A percentile compares a stretch with the other conserved stretches of the same genome.
Conservation (phyloP, 257 asterid species). For the Solanum peruvianum region DNA sequence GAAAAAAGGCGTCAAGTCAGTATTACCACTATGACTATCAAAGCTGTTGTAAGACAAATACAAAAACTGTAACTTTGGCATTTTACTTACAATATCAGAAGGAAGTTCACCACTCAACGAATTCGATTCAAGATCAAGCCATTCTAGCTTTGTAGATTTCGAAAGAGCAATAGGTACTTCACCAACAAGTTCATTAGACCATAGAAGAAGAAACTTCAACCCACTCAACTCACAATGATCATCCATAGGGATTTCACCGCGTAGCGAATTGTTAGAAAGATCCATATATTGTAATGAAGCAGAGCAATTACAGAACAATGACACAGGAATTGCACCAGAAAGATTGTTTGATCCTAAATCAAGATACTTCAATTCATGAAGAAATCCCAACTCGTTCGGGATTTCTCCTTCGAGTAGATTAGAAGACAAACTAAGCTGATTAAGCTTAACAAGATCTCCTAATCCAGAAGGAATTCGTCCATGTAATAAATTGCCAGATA, state of each 20-base stretch:
- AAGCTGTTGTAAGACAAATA: constrained; percentile 57
- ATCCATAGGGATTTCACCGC: constrained; percentile 42
- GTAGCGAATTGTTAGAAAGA: constrained; percentile 68
- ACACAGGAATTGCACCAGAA: constrained; percentile 41
- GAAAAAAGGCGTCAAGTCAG: constrained; percentile 51
- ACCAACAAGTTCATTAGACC: constrained; percentile 63
- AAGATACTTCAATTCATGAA: constrained; percentile 39
- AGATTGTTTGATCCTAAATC: constrained; percentile 60
- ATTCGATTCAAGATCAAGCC: constrained; percentile 72
- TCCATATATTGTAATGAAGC: constrained; percentile 45
- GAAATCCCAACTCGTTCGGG: constrained; percentile 38
- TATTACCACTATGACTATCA: constrained; percentile 43
- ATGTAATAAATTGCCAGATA: constrained; percentile 46
- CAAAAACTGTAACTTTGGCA: constrained; percentile 47
- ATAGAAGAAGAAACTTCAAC: constrained; percentile 54
- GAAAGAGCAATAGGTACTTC: constrained; percentile 45
- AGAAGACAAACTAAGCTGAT: constrained; percentile 51
- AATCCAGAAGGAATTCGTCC: constrained; percentile 55
- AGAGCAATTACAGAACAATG: constrained; percentile 48
- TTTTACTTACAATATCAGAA: constrained; percentile 17
- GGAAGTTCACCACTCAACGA: constrained; percentile 58
- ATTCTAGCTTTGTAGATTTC: constrained; percentile 53
- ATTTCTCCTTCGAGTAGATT: constrained; percentile 49
- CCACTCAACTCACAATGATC: constrained; percentile 34
- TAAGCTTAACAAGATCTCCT: constrained; percentile 31